Conservation (phyloP, 176 grass and related monocot species). For the Raddia guianensis region DNA sequence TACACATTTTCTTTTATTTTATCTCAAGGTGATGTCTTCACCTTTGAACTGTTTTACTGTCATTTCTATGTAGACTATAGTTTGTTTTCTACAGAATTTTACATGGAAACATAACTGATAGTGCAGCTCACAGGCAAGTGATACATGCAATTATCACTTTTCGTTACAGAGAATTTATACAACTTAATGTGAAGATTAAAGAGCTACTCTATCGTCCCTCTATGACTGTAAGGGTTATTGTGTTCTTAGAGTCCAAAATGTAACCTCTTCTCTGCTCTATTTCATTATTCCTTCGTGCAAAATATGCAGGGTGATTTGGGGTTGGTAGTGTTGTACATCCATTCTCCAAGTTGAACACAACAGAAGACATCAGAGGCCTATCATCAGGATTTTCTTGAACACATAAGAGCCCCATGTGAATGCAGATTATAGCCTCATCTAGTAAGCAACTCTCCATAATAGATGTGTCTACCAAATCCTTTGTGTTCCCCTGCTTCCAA, state of each 20-base stretch:
- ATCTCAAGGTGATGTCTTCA: too few relatives aligned
- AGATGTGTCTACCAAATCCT: conserved; percentile 33
- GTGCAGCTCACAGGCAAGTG: too few relatives aligned
- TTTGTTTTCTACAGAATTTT: too few relatives aligned
- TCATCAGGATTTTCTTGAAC: conserved; percentile 52
- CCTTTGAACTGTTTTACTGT: too few relatives aligned
- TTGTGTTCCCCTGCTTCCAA: conserved; percentile 45
- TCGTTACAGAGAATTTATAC: too few relatives aligned
- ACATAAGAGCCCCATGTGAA: conserved; percentile 49
- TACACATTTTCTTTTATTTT: too few relatives aligned
- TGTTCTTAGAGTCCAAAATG: neutral
- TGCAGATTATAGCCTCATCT: conserved; percentile 30
- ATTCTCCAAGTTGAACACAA: conserved; percentile 48
- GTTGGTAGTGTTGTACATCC: conserved; percentile 15
- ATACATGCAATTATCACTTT: too few relatives aligned
- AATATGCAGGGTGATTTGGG: conserved; percentile 28
- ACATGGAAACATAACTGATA: too few relatives aligned
- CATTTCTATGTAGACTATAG: too few relatives aligned
- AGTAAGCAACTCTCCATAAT: conserved; percentile 33
- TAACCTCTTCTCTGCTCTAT: neutral
- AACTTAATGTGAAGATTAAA: too few relatives aligned
- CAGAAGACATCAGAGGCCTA: conserved; percentile 44
- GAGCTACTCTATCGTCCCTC: conserved; percentile 34
- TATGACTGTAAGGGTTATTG: conserved; percentile 6
- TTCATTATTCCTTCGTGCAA: neutral